phyloP scores from a whole-genome alignment of 768 basidiomycete species.

The Kwoniella heveanensis region DNA sequence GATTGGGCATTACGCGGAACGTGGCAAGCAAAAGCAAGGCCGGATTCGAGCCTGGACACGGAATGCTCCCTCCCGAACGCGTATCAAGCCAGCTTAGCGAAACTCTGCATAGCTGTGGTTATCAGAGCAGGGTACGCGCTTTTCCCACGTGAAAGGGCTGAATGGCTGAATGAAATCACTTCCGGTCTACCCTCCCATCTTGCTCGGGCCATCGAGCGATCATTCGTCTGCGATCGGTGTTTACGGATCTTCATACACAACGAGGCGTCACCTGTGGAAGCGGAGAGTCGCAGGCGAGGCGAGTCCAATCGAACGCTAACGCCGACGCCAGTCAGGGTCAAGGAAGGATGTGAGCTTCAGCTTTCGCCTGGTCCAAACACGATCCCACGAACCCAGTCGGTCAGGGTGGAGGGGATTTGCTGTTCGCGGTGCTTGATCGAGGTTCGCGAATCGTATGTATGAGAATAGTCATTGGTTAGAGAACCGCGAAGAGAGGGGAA shows the following conservation, averaged over 20 bases:
- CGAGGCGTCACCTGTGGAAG: not conserved
- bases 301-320: no score
- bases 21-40: no score
- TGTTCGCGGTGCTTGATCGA: not conserved
- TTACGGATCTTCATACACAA: not conserved
- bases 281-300: not conserved
- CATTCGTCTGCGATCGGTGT: conserved; percentile 1
- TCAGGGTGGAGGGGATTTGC: not conserved
- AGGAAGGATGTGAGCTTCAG: not conserved
- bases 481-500: no score
- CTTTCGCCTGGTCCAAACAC: not conserved
- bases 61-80: not conserved
- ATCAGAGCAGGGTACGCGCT: not conserved
- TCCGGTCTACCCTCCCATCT: not conserved
- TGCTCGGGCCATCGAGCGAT: not conserved
- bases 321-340: no score
- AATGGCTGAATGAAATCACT: not conserved
- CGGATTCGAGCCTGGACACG: not conserved
- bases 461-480: no score
- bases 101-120: not conserved
- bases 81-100: not conserved
- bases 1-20: not conserved
- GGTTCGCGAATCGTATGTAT: not conserved
- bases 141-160: not conserved
- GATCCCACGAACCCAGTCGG: not conserved